Conservation (phyloP, 2,329 filamentous ascomycete genomes). For the Cladosporium austrohemisphaericum region DNA sequence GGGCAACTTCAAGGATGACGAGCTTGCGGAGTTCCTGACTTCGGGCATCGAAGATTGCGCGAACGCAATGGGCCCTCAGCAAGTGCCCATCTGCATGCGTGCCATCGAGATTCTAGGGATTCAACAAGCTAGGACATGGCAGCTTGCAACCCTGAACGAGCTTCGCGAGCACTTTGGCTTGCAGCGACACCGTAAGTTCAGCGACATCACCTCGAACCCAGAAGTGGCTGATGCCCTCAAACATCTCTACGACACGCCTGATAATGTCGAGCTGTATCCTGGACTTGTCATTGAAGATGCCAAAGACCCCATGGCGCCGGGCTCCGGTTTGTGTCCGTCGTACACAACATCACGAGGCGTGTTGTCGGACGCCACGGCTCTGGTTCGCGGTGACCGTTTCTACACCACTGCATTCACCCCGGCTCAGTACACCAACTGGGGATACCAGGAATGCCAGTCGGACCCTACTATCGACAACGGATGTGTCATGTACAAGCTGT, state of each 20-base stretch:
- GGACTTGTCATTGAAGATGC: slow-evolving; percentile 61
- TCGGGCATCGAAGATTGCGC: slow-evolving; percentile 59
- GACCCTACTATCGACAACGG: slow-evolving; percentile 46
- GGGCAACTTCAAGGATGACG: slow-evolving; percentile 54
- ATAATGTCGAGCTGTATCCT: slow-evolving; percentile 67
- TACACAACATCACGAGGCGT: slow-evolving; percentile 56
- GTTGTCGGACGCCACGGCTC: slow-evolving; percentile 56
- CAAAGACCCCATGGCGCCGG: slow-evolving; percentile 50
- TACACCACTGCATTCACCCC: slow-evolving; percentile 46
- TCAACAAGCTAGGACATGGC: slow-evolving; percentile 59
- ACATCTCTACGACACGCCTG: slow-evolving; percentile 59
- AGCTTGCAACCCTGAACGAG: slow-evolving; percentile 60
- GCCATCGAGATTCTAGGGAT: slow-evolving; percentile 62
- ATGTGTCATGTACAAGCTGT: slow-evolving; percentile 51
- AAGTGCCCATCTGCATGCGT: slow-evolving; percentile 56
- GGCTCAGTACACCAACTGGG: slow-evolving; percentile 38
- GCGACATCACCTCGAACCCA: slow-evolving; percentile 55
- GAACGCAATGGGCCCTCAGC: slow-evolving; percentile 57
- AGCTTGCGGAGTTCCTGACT: slow-evolving; percentile 55
- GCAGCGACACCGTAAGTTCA: slow-evolving; percentile 54
- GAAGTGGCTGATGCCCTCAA: slow-evolving; percentile 55
- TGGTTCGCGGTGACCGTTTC: slow-evolving; percentile 59
- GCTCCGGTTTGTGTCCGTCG: slow-evolving; percentile 51
- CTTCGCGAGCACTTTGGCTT: slow-evolving; percentile 62
- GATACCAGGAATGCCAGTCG: slow-evolving; percentile 47